Base-by-base conservation (phyloP, 1,139 yeast species). In the Arxiozyma slooffiae region DNA sequence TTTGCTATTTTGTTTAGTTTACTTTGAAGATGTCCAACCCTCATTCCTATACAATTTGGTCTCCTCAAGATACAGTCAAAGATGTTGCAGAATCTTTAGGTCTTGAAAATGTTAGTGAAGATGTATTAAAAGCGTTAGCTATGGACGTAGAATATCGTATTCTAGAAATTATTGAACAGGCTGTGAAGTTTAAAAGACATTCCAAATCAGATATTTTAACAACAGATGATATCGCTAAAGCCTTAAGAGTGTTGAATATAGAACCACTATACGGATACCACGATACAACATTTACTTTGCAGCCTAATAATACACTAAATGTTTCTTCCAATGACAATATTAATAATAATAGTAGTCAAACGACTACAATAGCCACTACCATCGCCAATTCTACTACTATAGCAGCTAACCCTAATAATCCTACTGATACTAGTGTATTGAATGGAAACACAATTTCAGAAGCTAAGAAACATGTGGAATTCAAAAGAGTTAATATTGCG, bases 141-240 rank as follows among this genome's bases (percentile, higher is more conserved):
- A 92, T 94, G 98, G 99, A 94, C 67, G 95, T 92, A 34, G 99
- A 94, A 70, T 94, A 94, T 66, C 78, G 98, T 57, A 88, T 94
- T 56, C 94, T 92, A 66, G 98, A 94, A 69, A 86, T 94, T 45
- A 74, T 92, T 53, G 97, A 92, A 68, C 95, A 94, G 54, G 97
- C 98, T 22, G 81, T 85, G 52, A 94, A 92, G 67, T 90, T 92
- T 68, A 94, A 92, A 94, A 78, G 97, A 60, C 97, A 94, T 67
- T 82, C 95, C 38, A 90, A 90, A 67, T 72, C 97, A 47, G 85
- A 86, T 55, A 78, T 85, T 0, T 71, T 94, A 41, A 82, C 89
- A 38, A 87, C 97, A 0, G 76, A 78, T 46, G 98, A 94, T 67
- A 79, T 94, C 44, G 80, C 83, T 53, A 77, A 85, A 55, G 95